Evolutionary conservation across 768 basidiomycete genomes (phyloP).

Genomic region (Cystobasidium ongulense): DNA sequence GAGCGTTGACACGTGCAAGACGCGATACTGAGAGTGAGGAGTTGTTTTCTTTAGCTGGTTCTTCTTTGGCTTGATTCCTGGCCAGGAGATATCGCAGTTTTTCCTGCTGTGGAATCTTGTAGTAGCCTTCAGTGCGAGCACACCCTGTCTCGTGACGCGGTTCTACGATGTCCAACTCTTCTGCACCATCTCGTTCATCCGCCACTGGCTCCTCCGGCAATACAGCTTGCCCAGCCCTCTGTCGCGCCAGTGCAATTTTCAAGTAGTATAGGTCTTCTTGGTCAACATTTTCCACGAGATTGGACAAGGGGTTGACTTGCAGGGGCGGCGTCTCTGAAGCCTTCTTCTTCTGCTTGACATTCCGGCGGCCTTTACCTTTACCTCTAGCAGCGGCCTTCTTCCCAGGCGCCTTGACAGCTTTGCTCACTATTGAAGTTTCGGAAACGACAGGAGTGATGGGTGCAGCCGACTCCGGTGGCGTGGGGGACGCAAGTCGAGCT

Average conservation of each 20-base stretch:
- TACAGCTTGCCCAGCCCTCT: constrained; percentile 34
- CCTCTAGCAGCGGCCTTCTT: neutral
- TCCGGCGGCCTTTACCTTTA: neutral
- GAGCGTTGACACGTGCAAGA: constrained; percentile 80
- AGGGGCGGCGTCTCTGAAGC: neutral
- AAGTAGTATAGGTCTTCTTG: constrained; percentile 47
- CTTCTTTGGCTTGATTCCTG: constrained; percentile 48
- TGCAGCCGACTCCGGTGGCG: neutral
- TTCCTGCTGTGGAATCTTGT: constrained; percentile 84
- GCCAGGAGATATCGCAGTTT: constrained; percentile 88
- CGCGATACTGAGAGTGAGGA: constrained; percentile 57
- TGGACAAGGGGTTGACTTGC: neutral
- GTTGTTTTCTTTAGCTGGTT: constrained; percentile 42
- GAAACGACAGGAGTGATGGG: neutral
- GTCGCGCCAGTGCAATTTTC: constrained; percentile 37
- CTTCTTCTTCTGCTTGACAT: neutral
- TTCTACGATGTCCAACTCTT: constrained; percentile 34
- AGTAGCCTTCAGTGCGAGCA: constrained; percentile 87
- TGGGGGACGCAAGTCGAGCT: neutral
- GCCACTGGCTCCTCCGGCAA: constrained; percentile 34
- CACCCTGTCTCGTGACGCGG: constrained; percentile 74
- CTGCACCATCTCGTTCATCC: constrained; percentile 25
- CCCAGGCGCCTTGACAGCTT: neutral
- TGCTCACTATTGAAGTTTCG: neutral
- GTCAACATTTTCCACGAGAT: neutral